Evolutionary conservation across 441 rosid genomes (phyloP).

Genomic region (Adansonia rubrostipa): DNA sequence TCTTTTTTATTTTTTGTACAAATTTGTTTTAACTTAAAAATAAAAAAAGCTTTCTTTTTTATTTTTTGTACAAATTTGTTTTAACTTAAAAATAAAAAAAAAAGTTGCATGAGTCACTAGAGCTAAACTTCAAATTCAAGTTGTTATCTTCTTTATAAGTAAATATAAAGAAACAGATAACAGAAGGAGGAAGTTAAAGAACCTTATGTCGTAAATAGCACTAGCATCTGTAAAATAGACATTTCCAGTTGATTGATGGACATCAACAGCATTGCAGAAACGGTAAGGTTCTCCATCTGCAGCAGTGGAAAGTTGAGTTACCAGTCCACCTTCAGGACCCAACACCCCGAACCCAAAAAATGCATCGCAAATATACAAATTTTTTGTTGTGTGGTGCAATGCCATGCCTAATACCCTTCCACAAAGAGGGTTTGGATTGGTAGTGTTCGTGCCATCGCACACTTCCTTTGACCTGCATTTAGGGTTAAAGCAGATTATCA

Average conservation of each 20-base stretch:
- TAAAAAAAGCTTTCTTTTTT: no score
- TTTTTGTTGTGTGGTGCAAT: neutral
- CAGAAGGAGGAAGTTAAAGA: neutral
- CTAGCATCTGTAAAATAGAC: slow-evolving; percentile 21
- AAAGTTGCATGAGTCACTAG: no score
- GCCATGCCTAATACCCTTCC: slow-evolving; percentile 17
- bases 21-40: no score
- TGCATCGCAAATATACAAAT: slow-evolving; percentile 17
- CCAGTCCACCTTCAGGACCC: neutral
- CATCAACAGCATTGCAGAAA: slow-evolving; percentile 17
- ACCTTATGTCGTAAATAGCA: slow-evolving; percentile 6
- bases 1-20: no score
- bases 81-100: no score
- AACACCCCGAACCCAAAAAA: neutral
- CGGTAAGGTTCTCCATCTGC: slow-evolving; percentile 17
- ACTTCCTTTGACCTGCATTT: neutral
- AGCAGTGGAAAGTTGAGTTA: slow-evolving; percentile 7
- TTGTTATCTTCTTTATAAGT: neutral
- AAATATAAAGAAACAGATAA: neutral
- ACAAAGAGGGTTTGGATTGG: neutral
- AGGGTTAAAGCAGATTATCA: neutral
- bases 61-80: no score
- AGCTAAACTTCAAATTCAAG: no score
- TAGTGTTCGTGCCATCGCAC: neutral
- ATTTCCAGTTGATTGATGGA: slow-evolving; percentile 18